Base-by-base conservation (phyloP, 2,329 filamentous ascomycete genomes). In the Aspergillus amoenus region DNA sequence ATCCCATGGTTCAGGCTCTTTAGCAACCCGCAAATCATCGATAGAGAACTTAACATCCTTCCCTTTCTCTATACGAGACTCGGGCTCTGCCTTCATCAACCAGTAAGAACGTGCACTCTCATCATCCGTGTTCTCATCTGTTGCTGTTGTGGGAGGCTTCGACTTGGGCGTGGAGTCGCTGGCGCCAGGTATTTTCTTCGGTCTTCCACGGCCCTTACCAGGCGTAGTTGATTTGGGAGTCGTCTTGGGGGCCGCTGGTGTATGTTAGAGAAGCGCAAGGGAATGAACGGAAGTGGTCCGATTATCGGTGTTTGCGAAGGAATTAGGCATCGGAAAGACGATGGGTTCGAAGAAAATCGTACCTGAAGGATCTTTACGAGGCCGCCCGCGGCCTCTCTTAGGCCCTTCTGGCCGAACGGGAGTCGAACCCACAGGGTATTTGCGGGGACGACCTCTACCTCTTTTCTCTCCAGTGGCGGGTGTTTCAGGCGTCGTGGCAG, bases 1-100 rank as follows among this genome's bases (percentile, higher is more conserved):
- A 75, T 95, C 89, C 94, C 94, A 99, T 1, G 90, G 88, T 70
- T 97, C 93, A 2, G 93, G 91, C 66, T 84, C 82, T 0, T 80
- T 86, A 67, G 85, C 88, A 0, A 84, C 83, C 13, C 84, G 82
- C 37, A 99, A 77, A 71, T 97, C 93, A 67, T 97, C 92, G 67
- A 99, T 97, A 1, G 92, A 95, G 76, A 97, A 99, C 64, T 86
- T 89, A 45, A 97, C 91, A 70, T 97, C 93, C 50, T 90, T 80
- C 1, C 92, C 93, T 54, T 92, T 93, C 71, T 96, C 91, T 15
- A 92, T 78, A 5, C 94, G 88, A 4, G 91, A 86, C 66, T 96
- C 90, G 0, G 94, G 93, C 76, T 99, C 90, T 0, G 90, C 90
- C 76, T 93, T 94, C 82, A 94, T 84, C 32, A 94, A 82, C 89